These are phyloP conservation scores for Vigna nakashimae DNA, from an alignment of 306 rosid species.

Conservation along the genomic window DNA sequence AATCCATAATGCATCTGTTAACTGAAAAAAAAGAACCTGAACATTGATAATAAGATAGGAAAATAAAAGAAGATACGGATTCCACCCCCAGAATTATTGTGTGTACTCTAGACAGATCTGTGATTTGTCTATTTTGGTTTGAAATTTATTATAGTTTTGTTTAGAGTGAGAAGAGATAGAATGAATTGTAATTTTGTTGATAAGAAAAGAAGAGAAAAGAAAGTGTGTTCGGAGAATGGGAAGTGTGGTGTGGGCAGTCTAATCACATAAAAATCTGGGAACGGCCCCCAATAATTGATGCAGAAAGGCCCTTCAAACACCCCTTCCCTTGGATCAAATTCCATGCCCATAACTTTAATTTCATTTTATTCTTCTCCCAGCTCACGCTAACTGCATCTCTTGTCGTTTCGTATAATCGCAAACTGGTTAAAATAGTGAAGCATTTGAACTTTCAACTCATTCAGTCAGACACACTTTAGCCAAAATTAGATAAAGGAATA, in stretches of 20 bases:
- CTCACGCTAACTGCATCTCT: constrained; percentile 30
- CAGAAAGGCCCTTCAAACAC: constrained; percentile 36
- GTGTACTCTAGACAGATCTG: neutral
- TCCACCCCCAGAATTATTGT: neutral
- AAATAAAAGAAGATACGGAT: neutral
- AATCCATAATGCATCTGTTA: neutral
- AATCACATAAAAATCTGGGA: constrained; percentile 51
- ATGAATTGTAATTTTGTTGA: too few species aligned
- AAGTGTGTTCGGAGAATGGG: too few species aligned
- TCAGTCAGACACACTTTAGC: constrained; percentile 18
- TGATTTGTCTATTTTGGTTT: too few species aligned
- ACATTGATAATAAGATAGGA: neutral
- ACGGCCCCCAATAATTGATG: constrained; percentile 49
- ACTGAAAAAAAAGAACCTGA: neutral
- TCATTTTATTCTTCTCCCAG: neutral
- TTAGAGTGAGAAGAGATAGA: too few species aligned
- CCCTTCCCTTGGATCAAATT: constrained; percentile 50
- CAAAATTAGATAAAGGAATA: constrained; percentile 39
- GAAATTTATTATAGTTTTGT: too few species aligned
- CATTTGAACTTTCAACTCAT: constrained; percentile 12
- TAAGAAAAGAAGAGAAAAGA: too few species aligned
- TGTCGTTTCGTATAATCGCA: constrained; percentile 43
- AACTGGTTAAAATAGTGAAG: constrained; percentile 17
- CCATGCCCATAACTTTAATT: neutral
- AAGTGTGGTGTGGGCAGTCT: too few species aligned